Evolutionary conservation across 176 grass and related monocot genomes (phyloP).

Genomic region (Paspalum vaginatum): DNA sequence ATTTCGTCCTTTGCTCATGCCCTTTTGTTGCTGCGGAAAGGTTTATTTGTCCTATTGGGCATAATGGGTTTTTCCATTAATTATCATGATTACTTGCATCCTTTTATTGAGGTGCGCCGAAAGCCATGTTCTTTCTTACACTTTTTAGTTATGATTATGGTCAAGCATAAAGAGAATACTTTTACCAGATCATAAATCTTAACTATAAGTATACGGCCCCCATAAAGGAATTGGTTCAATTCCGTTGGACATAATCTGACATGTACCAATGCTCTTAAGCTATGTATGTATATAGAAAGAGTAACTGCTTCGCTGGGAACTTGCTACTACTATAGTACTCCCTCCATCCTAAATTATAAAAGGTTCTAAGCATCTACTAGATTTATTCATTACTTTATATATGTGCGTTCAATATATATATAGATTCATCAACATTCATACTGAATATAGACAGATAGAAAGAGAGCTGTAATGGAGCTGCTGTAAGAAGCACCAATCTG

Average conservation of each 20-base stretch:
- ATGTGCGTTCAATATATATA: too few relatives aligned
- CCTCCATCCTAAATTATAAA: too few relatives aligned
- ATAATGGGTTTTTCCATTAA: conserved; percentile 27
- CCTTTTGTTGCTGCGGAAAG: conserved; percentile 13
- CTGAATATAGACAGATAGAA: too few relatives aligned
- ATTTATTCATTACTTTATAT: too few relatives aligned
- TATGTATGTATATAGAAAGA: neutral
- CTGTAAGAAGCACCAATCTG: too few relatives aligned
- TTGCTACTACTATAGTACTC: neutral
- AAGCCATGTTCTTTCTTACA: conserved; percentile 30
- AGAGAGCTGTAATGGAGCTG: too few relatives aligned
- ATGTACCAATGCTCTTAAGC: neutral
- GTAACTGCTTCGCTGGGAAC: neutral
- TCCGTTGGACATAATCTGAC: neutral
- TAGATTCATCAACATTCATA: too few relatives aligned
- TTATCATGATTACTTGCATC: conserved; percentile 6
- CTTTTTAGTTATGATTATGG: neutral
- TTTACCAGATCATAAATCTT: neutral
- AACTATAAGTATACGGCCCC: too few relatives aligned
- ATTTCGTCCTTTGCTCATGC: neutral
- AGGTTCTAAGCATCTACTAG: too few relatives aligned
- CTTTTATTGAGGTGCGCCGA: conserved; percentile 26
- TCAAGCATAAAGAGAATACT: neutral
- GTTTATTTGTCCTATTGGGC: conserved; percentile 32
- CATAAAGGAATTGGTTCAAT: neutral